phyloP scores from a whole-genome alignment of 768 basidiomycete species.

The Amanita rubescens region DNA sequence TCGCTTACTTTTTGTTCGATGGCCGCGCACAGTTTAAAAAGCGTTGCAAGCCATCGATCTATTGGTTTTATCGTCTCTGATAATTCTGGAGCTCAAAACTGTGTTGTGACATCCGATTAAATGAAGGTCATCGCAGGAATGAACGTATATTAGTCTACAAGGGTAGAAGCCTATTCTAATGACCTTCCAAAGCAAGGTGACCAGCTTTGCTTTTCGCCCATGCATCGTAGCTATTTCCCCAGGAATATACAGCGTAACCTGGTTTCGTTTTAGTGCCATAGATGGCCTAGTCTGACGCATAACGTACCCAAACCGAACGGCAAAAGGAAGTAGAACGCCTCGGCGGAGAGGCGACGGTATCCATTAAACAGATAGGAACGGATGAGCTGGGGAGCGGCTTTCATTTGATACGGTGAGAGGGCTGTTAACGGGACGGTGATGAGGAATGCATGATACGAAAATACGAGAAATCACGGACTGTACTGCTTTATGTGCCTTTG shows the following conservation, averaged over 20 bases:
- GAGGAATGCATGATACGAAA: background rate
- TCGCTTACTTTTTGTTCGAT: conserved; percentile 20
- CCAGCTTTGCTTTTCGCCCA: conserved; percentile 80
- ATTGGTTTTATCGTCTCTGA: too few species aligned
- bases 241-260: conserved; percentile 77
- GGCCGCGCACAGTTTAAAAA: too few species aligned
- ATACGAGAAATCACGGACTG: conserved; percentile 45
- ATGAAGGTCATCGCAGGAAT: background rate
- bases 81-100: too few species aligned
- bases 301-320: conserved; percentile 68
- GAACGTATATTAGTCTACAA: background rate
- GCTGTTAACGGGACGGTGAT: conserved; percentile 32
- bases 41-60: too few species aligned
- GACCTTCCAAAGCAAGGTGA: conserved; percentile 43
- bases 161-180: conserved; percentile 17
- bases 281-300: background rate
- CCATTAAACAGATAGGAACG: conserved; percentile 83
- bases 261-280: background rate
- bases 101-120: too few species aligned
- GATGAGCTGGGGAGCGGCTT: conserved; percentile 63
- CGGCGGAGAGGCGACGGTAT: conserved; percentile 64
- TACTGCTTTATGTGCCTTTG: conserved; percentile 76
- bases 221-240: conserved; percentile 63
- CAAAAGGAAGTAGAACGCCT: conserved; percentile 71
- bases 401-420: conserved; percentile 77